Evolutionary conservation across 768 basidiomycete genomes (phyloP).

Genomic region (Trametes sanguinea): DNA sequence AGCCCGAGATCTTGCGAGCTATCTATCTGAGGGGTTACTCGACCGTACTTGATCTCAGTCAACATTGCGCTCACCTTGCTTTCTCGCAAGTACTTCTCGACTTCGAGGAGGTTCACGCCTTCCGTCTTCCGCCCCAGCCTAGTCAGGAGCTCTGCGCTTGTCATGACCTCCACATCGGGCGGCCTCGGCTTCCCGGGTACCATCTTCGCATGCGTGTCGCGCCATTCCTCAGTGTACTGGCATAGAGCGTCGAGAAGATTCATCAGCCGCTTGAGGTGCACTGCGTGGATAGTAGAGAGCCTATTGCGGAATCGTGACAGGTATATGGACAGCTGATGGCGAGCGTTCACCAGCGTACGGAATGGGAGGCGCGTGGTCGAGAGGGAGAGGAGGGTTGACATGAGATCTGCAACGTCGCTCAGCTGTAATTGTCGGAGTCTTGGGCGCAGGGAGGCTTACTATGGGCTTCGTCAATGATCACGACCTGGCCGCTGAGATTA

Average conservation of each 20-base stretch:
- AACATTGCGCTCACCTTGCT: constrained; percentile 60
- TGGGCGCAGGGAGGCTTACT: constrained; percentile 53
- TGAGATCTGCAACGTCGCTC: constrained; percentile 60
- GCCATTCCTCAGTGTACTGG: constrained; percentile 60
- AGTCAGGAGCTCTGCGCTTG: constrained; percentile 63
- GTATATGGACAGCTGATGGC: constrained; percentile 78
- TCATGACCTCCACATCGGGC: constrained; percentile 57
- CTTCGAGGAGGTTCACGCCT: constrained; percentile 81
- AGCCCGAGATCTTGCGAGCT: constrained; percentile 83
- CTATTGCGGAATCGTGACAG: constrained; percentile 75
- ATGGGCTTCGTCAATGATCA: constrained; percentile 96
- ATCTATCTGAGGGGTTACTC: constrained; percentile 42
- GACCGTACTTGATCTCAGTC: too few relatives aligned
- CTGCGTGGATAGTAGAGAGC: constrained; percentile 67
- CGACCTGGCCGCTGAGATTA: constrained; percentile 77
- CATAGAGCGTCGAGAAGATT: constrained; percentile 70
- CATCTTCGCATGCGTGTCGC: constrained; percentile 29
- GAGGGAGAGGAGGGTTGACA: constrained; percentile 85
- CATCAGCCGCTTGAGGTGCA: constrained; percentile 81
- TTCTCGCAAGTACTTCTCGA: constrained; percentile 75
- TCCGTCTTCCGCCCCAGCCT: constrained; percentile 66
- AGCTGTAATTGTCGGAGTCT: not conserved
- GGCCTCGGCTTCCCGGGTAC: constrained; percentile 25
- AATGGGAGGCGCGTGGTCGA: constrained; percentile 71
- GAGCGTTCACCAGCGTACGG: constrained; percentile 56